Percentiles rank a stretch among this genome's conserved stretches.
phyloP scores from a whole-genome alignment of 495 filamentous ascomycete genomes.

The Aspergillus conjunctus region DNA sequence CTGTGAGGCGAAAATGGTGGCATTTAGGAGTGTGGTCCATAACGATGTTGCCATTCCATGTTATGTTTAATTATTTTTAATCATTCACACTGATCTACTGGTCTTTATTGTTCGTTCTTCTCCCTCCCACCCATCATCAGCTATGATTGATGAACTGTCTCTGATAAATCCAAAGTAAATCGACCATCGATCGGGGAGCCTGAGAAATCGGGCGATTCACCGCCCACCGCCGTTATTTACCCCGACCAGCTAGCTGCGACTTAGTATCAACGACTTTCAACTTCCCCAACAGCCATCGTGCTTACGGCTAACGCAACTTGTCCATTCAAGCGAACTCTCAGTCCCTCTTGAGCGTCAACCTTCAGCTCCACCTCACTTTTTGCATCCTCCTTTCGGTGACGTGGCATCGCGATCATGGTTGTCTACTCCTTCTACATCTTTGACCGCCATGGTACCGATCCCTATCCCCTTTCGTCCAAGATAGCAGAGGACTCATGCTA shows the following conservation, averaged over 20 bases:
- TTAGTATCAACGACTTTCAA: not conserved
- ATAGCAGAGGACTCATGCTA: constrained; percentile 9
- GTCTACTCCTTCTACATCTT: constrained; percentile 99
- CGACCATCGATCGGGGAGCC: too few relatives aligned
- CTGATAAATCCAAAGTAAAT: too few relatives aligned
- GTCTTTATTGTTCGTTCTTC: too few relatives aligned
- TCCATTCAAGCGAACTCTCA: not conserved
- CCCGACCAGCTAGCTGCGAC: not conserved
- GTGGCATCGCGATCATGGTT: constrained; percentile 59
- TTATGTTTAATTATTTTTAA: too few relatives aligned
- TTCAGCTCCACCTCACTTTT: not conserved
- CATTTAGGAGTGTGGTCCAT: too few relatives aligned
- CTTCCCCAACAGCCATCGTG: not conserved
- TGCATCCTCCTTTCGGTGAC: constrained; percentile 2
- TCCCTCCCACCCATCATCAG: too few relatives aligned
- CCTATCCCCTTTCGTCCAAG: not conserved
- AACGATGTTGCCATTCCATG: too few relatives aligned
- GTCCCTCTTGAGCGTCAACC: not conserved
- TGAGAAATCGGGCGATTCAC: too few relatives aligned
- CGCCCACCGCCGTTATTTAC: not conserved
- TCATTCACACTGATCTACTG: too few relatives aligned
- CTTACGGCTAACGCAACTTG: not conserved
- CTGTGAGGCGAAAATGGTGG: not conserved
- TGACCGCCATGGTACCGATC: constrained; percentile 83
- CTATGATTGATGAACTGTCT: too few relatives aligned